Percentiles rank a stretch among this genome's conserved stretches.
phyloP scores from a whole-genome alignment of 2,329 filamentous ascomycete genomes.

The Xylariaceae sp. region DNA sequence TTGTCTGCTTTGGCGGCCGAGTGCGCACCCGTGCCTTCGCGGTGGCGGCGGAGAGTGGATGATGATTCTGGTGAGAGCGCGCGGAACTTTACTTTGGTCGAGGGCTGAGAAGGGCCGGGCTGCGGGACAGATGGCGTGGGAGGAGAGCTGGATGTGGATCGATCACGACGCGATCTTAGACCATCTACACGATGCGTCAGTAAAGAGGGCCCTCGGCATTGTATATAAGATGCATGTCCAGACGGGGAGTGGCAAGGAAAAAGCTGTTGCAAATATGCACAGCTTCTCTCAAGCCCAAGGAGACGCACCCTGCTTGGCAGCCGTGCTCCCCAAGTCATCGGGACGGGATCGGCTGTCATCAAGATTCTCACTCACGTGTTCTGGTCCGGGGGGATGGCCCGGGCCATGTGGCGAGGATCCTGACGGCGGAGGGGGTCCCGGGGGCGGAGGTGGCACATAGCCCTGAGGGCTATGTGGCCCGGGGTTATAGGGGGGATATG shows the following conservation, averaged over 20 bases:
- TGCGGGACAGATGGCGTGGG: constrained; percentile 1
- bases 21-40: constrained; percentile 8
- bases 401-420: constrained; percentile 12
- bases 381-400: constrained; percentile 20
- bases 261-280: too few relatives aligned
- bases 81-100: constrained; percentile 20
- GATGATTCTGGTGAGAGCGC: constrained; percentile 25
- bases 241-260: too few relatives aligned
- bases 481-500: constrained; percentile 22
- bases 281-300: constrained; percentile 19
- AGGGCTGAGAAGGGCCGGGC: constrained; percentile 4
- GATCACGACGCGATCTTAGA: constrained; percentile 11
- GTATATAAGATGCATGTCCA: too few relatives aligned
- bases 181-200: constrained; percentile 15
- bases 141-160: constrained; percentile 5
- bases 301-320: constrained; percentile 27
- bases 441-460: constrained; percentile 18
- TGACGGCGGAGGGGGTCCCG: constrained; percentile 16
- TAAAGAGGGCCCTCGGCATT: too few relatives aligned
- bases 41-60: constrained; percentile 19
- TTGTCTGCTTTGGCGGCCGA: constrained; percentile 3
- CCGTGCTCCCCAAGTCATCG: constrained; percentile 19
- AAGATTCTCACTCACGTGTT: constrained; percentile 26
- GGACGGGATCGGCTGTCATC: constrained; percentile 19
- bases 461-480: constrained; percentile 19